Percentiles rank a stretch among this genome's conserved stretches.
Evolutionary conservation across 106 monocot species (phyloP).

Genomic region (Allium sativum): DNA sequence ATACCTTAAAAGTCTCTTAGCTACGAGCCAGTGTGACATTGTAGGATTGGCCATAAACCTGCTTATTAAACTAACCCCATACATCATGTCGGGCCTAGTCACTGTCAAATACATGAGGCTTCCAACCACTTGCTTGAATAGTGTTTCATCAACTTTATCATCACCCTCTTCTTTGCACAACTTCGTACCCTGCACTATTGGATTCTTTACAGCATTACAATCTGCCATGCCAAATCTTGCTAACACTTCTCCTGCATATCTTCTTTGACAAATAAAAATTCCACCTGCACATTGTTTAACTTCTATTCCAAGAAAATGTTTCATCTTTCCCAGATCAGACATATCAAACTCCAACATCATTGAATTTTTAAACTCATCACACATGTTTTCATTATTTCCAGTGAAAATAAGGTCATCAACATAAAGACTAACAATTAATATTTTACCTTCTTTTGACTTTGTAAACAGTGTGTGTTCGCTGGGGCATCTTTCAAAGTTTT

Average conservation of each 20-base stretch:
- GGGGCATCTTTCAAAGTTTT: slow-evolving; percentile 4
- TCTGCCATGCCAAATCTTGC: not conserved
- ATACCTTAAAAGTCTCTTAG: not conserved
- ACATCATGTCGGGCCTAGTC: slow-evolving; percentile 6
- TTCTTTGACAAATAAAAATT: slow-evolving; percentile 7
- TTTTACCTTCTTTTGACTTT: slow-evolving; percentile 2
- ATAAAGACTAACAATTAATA: slow-evolving; percentile 4
- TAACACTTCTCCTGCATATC: slow-evolving; percentile 2
- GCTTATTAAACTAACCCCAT: slow-evolving; percentile 1
- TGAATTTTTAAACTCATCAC: slow-evolving; percentile 3
- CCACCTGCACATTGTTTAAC: not conserved
- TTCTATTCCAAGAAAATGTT: slow-evolving; percentile 6
- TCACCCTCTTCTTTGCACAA: not conserved
- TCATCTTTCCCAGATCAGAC: slow-evolving; percentile 8
- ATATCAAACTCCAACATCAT: slow-evolving; percentile 8
- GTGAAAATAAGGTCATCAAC: slow-evolving; percentile 6
- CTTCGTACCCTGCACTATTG: slow-evolving; percentile 2
- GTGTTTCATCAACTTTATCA: slow-evolving; percentile 2
- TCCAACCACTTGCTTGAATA: slow-evolving; percentile 3
- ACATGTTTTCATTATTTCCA: slow-evolving; percentile 8
- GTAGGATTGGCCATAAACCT: slow-evolving; percentile 4
- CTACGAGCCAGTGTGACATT: not conserved
- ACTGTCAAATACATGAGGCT: slow-evolving; percentile 5
- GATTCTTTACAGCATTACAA: not conserved
- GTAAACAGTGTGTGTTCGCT: slow-evolving; percentile 4